Evolutionary conservation across 2,329 filamentous ascomycete genomes (phyloP).

Genomic region (Penicillium sp.): DNA sequence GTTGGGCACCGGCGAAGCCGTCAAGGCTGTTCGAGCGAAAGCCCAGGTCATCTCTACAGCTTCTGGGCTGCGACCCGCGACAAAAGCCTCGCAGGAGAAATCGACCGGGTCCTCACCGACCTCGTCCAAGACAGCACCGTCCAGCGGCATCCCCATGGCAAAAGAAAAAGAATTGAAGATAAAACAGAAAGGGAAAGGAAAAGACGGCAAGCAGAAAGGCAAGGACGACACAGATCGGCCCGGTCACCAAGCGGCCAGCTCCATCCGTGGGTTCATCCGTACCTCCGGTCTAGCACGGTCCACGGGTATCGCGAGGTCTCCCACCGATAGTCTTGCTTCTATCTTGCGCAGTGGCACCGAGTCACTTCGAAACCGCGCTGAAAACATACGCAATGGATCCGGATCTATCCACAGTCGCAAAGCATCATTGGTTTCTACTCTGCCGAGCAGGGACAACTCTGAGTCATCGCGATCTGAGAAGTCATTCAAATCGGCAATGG

Average conservation of each 20-base stretch:
- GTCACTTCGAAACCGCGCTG: slow-evolving; percentile 20
- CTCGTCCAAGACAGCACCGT: slow-evolving; percentile 16
- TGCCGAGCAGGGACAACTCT: slow-evolving; percentile 19
- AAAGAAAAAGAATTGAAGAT: slow-evolving; percentile 10
- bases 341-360: slow-evolving; percentile 21
- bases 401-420: slow-evolving; percentile 16
- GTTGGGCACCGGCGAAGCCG: slow-evolving; percentile 24
- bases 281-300: slow-evolving; percentile 28
- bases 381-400: slow-evolving; percentile 17
- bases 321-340: slow-evolving; percentile 22
- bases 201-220: slow-evolving; percentile 5
- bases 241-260: slow-evolving; percentile 13
- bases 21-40: slow-evolving; percentile 26
- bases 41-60: slow-evolving; percentile 23
- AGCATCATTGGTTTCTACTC: slow-evolving; percentile 9
- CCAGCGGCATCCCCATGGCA: slow-evolving; percentile 10
- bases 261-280: slow-evolving; percentile 38
- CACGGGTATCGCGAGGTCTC: slow-evolving; percentile 25
- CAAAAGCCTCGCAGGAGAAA: slow-evolving; percentile 20
- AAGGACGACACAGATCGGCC: neutral
- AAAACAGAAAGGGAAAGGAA: slow-evolving; percentile 1
- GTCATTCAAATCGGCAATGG: slow-evolving; percentile 17
- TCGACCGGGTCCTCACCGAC: slow-evolving; percentile 19
- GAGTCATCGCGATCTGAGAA: slow-evolving; percentile 19
- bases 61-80: slow-evolving; percentile 25